A percentile compares a stretch with the other conserved stretches of the same genome.
Evolutionary conservation across 2,329 filamentous ascomycete genomes (phyloP).

Genomic region (Venturia asperata): DNA sequence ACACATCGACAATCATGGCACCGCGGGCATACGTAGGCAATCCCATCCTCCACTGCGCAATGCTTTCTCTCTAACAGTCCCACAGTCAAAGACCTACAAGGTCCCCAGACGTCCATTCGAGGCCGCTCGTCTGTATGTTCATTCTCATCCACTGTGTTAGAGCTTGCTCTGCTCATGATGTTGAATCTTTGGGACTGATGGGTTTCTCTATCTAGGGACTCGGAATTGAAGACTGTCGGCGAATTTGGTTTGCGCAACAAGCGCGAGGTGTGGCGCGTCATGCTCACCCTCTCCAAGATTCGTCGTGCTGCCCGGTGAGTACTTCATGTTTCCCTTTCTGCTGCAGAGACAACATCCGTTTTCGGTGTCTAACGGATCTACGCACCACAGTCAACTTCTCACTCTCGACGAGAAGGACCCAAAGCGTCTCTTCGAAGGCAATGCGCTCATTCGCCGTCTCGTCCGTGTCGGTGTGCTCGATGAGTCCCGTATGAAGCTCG

Average conservation of each 20-base stretch:
- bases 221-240: slow-evolving; percentile 98
- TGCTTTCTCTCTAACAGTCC: slow-evolving; percentile 26
- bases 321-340: slow-evolving; percentile 1
- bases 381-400: slow-evolving; percentile 76
- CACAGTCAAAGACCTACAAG: slow-evolving; percentile 97
- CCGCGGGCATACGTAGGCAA: slow-evolving; percentile 8
- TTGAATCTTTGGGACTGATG: slow-evolving; percentile 62
- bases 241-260: slow-evolving; percentile 99
- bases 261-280: slow-evolving; percentile 99
- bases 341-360: background rate
- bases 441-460: slow-evolving; percentile 99
- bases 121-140: slow-evolving; percentile 99
- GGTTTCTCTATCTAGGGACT: slow-evolving; percentile 64
- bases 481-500: slow-evolving; percentile 99
- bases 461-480: slow-evolving; percentile 99
- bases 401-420: slow-evolving; percentile 99
- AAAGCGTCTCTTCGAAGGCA: slow-evolving; percentile 99
- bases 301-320: slow-evolving; percentile 99
- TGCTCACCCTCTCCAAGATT: slow-evolving; percentile 99
- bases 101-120: slow-evolving; percentile 97
- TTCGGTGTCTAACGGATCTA: slow-evolving; percentile 12
- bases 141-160: slow-evolving; percentile 87
- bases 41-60: background rate
- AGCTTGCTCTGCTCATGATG: slow-evolving; percentile 99
- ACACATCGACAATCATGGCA: slow-evolving; percentile 9